A percentile compares a stretch with the other conserved stretches of the same genome.
Evolutionary conservation across 768 basidiomycete genomes (phyloP).

Genomic region (Lyophyllum shimeji): DNA sequence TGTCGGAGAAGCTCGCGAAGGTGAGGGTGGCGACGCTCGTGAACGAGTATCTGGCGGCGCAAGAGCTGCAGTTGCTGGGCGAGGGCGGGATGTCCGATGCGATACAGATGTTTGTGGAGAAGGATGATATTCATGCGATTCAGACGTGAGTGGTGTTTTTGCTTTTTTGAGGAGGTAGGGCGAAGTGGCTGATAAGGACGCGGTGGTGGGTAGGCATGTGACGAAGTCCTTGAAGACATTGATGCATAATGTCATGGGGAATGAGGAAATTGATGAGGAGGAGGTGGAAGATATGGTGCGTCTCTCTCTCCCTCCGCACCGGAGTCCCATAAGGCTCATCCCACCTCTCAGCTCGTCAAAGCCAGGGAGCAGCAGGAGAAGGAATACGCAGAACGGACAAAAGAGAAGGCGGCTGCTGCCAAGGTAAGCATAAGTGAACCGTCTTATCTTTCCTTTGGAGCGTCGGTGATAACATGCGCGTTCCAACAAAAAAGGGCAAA

Average conservation of each 20-base stretch:
- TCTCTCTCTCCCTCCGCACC: neutral
- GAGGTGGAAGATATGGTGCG: slow-evolving; percentile 73
- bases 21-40: slow-evolving; percentile 89
- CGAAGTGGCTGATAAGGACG: slow-evolving; percentile 2
- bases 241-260: slow-evolving; percentile 68
- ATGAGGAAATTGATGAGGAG: slow-evolving; percentile 67
- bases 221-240: slow-evolving; percentile 53
- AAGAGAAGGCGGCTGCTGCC: slow-evolving; percentile 36
- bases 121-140: slow-evolving; percentile 95
- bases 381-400: slow-evolving; percentile 51
- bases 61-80: slow-evolving; percentile 88
- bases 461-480: neutral
- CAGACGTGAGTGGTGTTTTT: slow-evolving; percentile 55
- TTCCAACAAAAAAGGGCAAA: slow-evolving; percentile 24
- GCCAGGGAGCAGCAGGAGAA: slow-evolving; percentile 72
- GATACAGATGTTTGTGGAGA: slow-evolving; percentile 94
- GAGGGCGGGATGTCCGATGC: slow-evolving; percentile 93
- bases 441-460: neutral
- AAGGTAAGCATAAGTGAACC: slow-evolving; percentile 41
- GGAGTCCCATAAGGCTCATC: neutral
- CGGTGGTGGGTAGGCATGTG: slow-evolving; percentile 56
- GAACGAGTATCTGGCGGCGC: slow-evolving; percentile 86
- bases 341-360: slow-evolving; percentile 51
- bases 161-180: neutral
- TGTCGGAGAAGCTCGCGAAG: slow-evolving; percentile 73